These are phyloP conservation scores for Ananas comosus DNA, from an alignment of 176 grass and related monocot genomes.

Conservation along the genomic window DNA sequence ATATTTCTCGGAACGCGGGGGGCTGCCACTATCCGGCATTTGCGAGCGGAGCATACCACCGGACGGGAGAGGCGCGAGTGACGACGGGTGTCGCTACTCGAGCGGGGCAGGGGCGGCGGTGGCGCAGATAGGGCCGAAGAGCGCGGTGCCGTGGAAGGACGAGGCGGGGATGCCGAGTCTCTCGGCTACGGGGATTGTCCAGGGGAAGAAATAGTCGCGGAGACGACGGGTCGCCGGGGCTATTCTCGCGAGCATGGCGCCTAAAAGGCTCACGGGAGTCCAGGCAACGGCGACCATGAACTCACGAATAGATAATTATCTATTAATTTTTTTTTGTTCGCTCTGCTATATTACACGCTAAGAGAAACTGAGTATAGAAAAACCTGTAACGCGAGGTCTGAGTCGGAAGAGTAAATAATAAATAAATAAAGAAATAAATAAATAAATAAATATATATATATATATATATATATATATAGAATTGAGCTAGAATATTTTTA, in stretches of 20 bases:
- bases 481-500: too few species aligned
- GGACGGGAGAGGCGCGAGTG: neutral
- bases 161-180: neutral
- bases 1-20: neutral
- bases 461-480: too few species aligned
- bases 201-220: neutral
- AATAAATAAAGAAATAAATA: too few species aligned
- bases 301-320: too few species aligned
- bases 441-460: too few species aligned
- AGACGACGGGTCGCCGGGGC: neutral
- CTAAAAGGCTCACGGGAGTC: neutral
- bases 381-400: too few species aligned
- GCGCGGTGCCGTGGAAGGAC: neutral
- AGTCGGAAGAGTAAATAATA: too few species aligned
- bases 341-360: too few species aligned
- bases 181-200: neutral
- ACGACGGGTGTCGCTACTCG: neutral
- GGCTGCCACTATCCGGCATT: neutral
- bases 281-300: neutral
- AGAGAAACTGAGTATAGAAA: too few species aligned
- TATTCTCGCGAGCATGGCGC: neutral
- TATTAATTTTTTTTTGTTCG: too few species aligned
- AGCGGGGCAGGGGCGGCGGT: neutral
- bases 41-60: neutral
- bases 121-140: neutral